Base-by-base conservation (phyloP, 208 protist species). In the Leishmania tarentolae region DNA sequence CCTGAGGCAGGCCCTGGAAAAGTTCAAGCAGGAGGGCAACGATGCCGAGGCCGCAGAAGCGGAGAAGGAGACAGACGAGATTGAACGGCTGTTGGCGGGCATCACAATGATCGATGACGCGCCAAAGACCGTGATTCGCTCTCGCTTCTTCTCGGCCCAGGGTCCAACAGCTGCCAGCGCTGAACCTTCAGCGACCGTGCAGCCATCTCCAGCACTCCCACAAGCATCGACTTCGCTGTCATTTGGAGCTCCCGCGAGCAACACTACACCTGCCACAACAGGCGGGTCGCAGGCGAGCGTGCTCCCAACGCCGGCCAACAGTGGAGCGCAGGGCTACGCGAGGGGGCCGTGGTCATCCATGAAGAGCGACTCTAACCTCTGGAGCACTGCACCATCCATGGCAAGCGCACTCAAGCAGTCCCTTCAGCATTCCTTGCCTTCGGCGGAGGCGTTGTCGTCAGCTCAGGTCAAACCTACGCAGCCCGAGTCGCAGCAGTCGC, bases 111-210 rank as follows among this genome's bases (percentile, higher is more conserved):
- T 79, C 57, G 80, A 79, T 56, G 85, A 83, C n/a, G 44, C 76
- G 21, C 78, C 79, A 11, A 74, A 50, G 47, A 81, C 71, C 44
- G 57, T 74, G 6, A 73, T 61, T 50, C 90, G 90, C 74, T 93
- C 90, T 1, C 90, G 90, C 82, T 93, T 93, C 71, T 93, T 93
- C 80, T 82, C 82, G 31, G 82, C 69, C 7, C 68, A 82, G 63
- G 31, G 37, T 0, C 56, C 71, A 31, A 59, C 31, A 42, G n/a
- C 40, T 11, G 15, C 75, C 31, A 73, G 66, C 19, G 78, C 76
- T 44, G 66, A 73, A 44, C 28, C 69, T 74, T 31, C 74, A 28
- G 40, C 73, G 15, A 35, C 76, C 35, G 71, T 8, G 56, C 53
- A 24, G 53, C 44, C n/a, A 69, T 59, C 75, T 6, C 42, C 75